Evolutionary conservation across 139 green algal genomes (phyloP).

Genomic region (Micractinium sp.): DNA sequence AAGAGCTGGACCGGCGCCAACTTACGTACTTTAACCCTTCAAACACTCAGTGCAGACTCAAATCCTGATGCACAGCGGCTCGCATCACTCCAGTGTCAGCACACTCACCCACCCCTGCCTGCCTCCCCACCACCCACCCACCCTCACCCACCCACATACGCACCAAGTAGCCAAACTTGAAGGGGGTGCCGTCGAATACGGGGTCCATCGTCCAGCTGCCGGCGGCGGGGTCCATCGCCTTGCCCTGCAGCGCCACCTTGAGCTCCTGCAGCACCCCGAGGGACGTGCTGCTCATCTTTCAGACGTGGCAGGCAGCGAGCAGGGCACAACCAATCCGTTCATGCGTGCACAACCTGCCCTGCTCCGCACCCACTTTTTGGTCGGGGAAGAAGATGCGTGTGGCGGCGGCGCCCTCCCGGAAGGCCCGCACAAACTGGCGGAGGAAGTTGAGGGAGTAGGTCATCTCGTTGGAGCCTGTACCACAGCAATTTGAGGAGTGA

Average conservation of each 20-base stretch:
- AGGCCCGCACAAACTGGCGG: conserved; percentile 61
- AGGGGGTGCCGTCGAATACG: conserved; percentile 61
- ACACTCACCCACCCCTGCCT: not conserved
- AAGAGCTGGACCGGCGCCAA: too few relatives aligned
- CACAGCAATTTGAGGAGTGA: too few relatives aligned
- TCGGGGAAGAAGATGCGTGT: conserved; percentile 84
- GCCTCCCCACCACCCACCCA: not conserved
- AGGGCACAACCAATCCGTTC: too few relatives aligned
- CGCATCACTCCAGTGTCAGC: too few relatives aligned
- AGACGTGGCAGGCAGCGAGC: not conserved
- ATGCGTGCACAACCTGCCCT: too few relatives aligned
- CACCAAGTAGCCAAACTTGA: conserved; percentile 78
- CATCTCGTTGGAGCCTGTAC: conserved; percentile 79
- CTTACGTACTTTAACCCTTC: too few relatives aligned
- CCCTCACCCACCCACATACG: not conserved
- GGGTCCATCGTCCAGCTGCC: conserved; percentile 54
- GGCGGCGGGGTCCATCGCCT: conserved; percentile 58
- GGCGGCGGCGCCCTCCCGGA: conserved; percentile 49
- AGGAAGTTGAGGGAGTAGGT: conserved; percentile 58
- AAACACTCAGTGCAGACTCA: too few relatives aligned
- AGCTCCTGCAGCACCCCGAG: conserved; percentile 34
- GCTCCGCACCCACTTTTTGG: conserved; percentile 36
- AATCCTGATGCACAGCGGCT: too few relatives aligned
- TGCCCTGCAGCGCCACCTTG: conserved; percentile 55
- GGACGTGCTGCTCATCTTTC: not conserved